Evolutionary conservation across 192 early-diverging fungal species (phyloP).

Genomic region (Bifiguratus adelaidae): DNA sequence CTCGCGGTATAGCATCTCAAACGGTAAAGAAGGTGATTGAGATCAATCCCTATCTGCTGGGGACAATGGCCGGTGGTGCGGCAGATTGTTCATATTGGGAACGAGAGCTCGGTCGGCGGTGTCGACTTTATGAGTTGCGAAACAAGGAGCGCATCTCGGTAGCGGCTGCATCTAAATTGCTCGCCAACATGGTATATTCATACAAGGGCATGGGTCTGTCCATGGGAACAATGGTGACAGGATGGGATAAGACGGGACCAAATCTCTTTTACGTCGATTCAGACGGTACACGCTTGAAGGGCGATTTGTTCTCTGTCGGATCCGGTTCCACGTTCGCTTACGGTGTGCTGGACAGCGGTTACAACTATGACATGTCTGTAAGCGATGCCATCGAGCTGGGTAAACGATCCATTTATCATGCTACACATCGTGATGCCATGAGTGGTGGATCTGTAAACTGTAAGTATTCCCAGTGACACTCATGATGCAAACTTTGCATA

Average conservation of each 20-base stretch:
- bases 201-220: slow-evolving; percentile 99
- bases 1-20: slow-evolving; percentile 68
- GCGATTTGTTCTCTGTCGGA: slow-evolving; percentile 91
- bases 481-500: not conserved
- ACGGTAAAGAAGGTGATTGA: slow-evolving; percentile 98
- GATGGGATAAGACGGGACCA: slow-evolving; percentile 95
- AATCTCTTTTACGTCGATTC: slow-evolving; percentile 95
- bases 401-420: slow-evolving; percentile 88
- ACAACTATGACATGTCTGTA: slow-evolving; percentile 66
- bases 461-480: slow-evolving; percentile 18
- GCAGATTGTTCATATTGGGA: slow-evolving; percentile 99
- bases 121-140: slow-evolving; percentile 88
- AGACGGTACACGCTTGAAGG: slow-evolving; percentile 81
- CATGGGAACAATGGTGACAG: slow-evolving; percentile 99
- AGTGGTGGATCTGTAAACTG: slow-evolving; percentile 78
- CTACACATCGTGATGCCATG: slow-evolving; percentile 88
- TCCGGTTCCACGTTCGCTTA: slow-evolving; percentile 99
- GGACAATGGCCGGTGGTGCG: slow-evolving; percentile 99
- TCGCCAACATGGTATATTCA: slow-evolving; percentile 92
- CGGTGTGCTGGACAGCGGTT: slow-evolving; percentile 90
- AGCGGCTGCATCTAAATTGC: slow-evolving; percentile 92
- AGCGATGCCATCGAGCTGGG: slow-evolving; percentile 89
- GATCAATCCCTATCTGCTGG: slow-evolving; percentile 96
- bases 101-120: slow-evolving; percentile 89
- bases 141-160: slow-evolving; percentile 99